Conservation (phyloP, 306 rosid species). For the Glycine tomentella region DNA sequence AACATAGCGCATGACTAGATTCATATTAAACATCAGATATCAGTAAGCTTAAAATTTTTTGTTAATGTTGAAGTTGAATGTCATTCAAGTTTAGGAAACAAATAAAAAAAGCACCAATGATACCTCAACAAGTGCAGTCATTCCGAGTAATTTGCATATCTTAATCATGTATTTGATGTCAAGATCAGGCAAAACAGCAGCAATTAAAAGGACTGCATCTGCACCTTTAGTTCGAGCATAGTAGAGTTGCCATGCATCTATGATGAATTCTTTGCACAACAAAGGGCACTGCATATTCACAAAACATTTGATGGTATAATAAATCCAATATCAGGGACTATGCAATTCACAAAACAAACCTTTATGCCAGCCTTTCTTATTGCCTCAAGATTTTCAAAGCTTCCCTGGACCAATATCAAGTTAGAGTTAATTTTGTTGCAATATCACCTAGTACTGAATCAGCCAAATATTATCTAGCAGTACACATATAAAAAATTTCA, state of each 20-base stretch:
- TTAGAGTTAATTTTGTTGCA: constrained; percentile 44
- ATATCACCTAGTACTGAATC: constrained; percentile 20
- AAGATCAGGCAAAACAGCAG: constrained; percentile 97
- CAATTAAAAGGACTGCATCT: constrained; percentile 95
- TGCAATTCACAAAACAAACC: constrained; percentile 57
- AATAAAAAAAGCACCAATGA: background rate
- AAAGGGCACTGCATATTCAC: constrained; percentile 86
- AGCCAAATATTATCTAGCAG: constrained; percentile 31
- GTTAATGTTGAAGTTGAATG: background rate
- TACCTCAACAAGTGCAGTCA: constrained; percentile 90
- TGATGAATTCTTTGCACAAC: constrained; percentile 89
- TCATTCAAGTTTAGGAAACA: constrained; percentile 14
- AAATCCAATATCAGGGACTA: constrained; percentile 29
- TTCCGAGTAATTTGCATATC: constrained; percentile 88
- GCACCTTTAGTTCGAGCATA: constrained; percentile 94
- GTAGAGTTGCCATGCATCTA: constrained; percentile 96
- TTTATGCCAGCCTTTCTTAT: constrained; percentile 93
- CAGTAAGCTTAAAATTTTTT: constrained; percentile 4
- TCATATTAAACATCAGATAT: constrained; percentile 20
- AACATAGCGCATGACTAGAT: constrained; percentile 12
- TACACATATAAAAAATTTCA: background rate
- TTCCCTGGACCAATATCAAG: constrained; percentile 66
- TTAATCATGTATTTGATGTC: constrained; percentile 85
- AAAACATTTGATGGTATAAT: constrained; percentile 36
- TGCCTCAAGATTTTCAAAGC: constrained; percentile 85